Conservation (phyloP, 805 yeast genomes). For the Lipomyces yamanashiensis region DNA sequence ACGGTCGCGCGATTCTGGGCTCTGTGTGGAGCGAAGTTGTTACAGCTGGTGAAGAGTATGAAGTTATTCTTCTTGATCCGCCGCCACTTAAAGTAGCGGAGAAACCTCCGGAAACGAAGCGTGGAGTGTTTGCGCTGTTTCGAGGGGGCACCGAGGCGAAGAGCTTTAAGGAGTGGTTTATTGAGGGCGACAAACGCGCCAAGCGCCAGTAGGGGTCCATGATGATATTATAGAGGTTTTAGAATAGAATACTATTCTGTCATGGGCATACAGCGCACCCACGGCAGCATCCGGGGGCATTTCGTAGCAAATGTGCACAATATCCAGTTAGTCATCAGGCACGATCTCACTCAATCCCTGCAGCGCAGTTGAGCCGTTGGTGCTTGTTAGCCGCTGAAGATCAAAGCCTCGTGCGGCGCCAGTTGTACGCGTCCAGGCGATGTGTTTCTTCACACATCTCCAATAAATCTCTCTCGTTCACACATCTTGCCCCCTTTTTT, state of each 20-base stretch:
- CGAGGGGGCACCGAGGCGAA: slow-evolving; percentile 1
- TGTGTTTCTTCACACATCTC: too few relatives aligned
- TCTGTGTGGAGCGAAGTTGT: slow-evolving; percentile 29
- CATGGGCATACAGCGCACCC: too few relatives aligned
- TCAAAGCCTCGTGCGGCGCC: slow-evolving; percentile 8
- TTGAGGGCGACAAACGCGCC: slow-evolving; percentile 16
- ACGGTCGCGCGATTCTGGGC: slow-evolving; percentile 15
- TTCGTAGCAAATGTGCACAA: neutral
- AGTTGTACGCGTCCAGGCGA: too few relatives aligned
- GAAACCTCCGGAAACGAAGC: neutral
- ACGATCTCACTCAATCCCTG: too few relatives aligned
- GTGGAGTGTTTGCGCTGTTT: neutral
- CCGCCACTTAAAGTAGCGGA: slow-evolving; percentile 1
- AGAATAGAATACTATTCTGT: neutral
- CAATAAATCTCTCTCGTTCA: neutral
- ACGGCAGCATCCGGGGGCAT: neutral
- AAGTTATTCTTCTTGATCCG: slow-evolving; percentile 17
- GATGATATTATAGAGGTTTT: neutral
- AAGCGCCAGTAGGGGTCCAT: neutral
- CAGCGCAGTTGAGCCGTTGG: too few relatives aligned
- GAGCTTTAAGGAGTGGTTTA: slow-evolving; percentile 16
- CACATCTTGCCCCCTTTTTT: neutral
- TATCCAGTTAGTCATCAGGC: too few relatives aligned
- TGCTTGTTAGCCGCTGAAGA: neutral
- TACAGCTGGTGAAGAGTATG: slow-evolving; percentile 22